Base-by-base conservation (phyloP, 371 early-diverging fungal genomes). In the Mortierella sp. region DNA sequence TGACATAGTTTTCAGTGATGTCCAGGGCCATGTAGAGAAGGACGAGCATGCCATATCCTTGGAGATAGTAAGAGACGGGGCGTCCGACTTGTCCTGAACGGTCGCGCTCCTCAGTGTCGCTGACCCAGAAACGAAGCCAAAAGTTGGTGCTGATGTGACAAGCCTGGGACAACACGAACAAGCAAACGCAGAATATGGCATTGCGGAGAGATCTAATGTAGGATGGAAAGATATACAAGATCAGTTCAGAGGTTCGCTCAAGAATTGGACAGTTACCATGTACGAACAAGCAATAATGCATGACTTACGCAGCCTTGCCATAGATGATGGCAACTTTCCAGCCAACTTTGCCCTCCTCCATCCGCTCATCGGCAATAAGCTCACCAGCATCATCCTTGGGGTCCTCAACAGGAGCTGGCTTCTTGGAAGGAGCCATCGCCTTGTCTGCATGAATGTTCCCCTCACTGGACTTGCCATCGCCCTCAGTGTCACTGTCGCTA, bases 81-180 rank as follows among this genome's bases (percentile, higher is more conserved):
- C 76, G 75, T 14, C 49, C 56, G 1, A 56, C 68, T 5, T 43
- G 27, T 18, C 80, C 79, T 6, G 49, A n/a, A 14, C 55, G 44
- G 21, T 80, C 70, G 3, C 56, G 68, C 11, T 49, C 55, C 16
- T 76, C 68, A 21, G 72, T 71, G n/a, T 74, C 83, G 12, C 63
- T 80, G 75, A 83, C 84, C 95, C 95, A 94, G 72, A 91, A 81
- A 78, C 94, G 92, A 46, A 95, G 89, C 95, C 96, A 95, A 44
- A 95, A 78, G 75, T 93, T 95, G 24, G 93, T 89, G 0, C 90
- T 82, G 14, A 95, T 90, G 63, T 91, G 92, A 27, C 85, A 83
- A 24, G 83, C 83, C 75, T 95, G 95, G 7, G 93, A 85, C 46
- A 89, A 80, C 1, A 65, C 54, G 32, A 76, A 77, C 14, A 84